Base-by-base conservation (phyloP, 2,329 filamentous ascomycete genomes). In the Passalora sequoiae region DNA sequence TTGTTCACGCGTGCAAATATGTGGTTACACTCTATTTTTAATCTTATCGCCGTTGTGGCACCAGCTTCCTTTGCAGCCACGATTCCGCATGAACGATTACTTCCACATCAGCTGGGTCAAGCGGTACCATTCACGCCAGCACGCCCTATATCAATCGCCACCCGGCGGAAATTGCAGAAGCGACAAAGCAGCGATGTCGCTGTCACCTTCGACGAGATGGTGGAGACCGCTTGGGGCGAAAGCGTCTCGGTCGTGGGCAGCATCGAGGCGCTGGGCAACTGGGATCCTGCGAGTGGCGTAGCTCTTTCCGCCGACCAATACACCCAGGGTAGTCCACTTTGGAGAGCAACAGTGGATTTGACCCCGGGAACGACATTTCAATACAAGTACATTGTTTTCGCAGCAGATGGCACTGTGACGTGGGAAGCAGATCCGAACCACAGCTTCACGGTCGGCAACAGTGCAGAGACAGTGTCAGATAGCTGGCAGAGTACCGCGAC, bases 221-320 rank as follows among this genome's bases (percentile, higher is more conserved):
- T 74, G 15, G 70, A 66, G 1, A 87, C 83, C 0, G 59, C 58
- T 2, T 78, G 62, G 37, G 84, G 83, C 3, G 72, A 87, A 61
- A 79, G 73, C 6, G 72, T 89, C 58, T 84, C 80, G 61, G 62
- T 89, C 9, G 70, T 75, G 0, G 84, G 84, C 13, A 78, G 73
- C 43, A 71, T 74, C 36, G 56, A 70, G 1, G 67, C 74, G 21
- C 73, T 89, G 6, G 83, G 83, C 4, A 59, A 51, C 20, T 88
- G 84, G 84, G 68, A 79, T 46, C 51, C 60, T 2, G 44, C 47
- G 13, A 68, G 74, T 0, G 83, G 76, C 0, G 57, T 84, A 2
- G 56, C 76, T 0, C 68, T 89, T 15, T 75, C 71, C 33, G 77
- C 83, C 2, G 68, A 65, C 12, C 57, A 69, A 13, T 88, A 87